These are phyloP conservation scores for Plantago elongata DNA, from an alignment of 257 asterid species.

Conservation along the genomic window DNA sequence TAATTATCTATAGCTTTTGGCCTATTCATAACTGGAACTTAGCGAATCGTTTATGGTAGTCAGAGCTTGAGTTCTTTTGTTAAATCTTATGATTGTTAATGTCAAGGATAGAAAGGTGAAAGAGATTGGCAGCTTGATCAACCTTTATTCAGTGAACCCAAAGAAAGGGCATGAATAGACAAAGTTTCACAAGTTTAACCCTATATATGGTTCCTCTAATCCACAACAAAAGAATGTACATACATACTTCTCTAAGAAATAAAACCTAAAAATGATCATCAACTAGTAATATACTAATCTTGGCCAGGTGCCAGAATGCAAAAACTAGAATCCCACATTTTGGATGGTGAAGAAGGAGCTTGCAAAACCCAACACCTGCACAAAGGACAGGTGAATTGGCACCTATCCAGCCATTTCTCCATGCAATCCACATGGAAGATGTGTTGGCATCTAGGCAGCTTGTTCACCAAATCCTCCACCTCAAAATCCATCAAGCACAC, in stretches of 20 bases:
- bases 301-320: neutral
- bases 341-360: conserved; percentile 28
- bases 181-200: too few species aligned
- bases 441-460: conserved; percentile 47
- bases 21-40: too few species aligned
- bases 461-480: conserved; percentile 42
- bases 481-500: conserved; percentile 54
- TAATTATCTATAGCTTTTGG: too few species aligned
- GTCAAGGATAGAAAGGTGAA: too few species aligned
- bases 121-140: too few species aligned
- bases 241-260: conserved; percentile 5
- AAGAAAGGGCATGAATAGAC: too few species aligned
- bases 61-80: too few species aligned
- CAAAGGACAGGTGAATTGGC: conserved; percentile 66
- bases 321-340: conserved; percentile 9
- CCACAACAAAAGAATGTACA: neutral
- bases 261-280: neutral
- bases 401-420: conserved; percentile 47
- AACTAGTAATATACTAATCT: neutral
- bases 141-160: too few species aligned
- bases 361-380: conserved; percentile 47
- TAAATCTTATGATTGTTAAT: too few species aligned
- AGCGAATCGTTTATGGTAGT: too few species aligned
- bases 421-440: conserved; percentile 57
- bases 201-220: too few species aligned